Percentiles rank a stretch among this genome's conserved stretches.
Evolutionary conservation across 306 rosid species (phyloP).

Genomic region (Citrullus colocynthis): DNA sequence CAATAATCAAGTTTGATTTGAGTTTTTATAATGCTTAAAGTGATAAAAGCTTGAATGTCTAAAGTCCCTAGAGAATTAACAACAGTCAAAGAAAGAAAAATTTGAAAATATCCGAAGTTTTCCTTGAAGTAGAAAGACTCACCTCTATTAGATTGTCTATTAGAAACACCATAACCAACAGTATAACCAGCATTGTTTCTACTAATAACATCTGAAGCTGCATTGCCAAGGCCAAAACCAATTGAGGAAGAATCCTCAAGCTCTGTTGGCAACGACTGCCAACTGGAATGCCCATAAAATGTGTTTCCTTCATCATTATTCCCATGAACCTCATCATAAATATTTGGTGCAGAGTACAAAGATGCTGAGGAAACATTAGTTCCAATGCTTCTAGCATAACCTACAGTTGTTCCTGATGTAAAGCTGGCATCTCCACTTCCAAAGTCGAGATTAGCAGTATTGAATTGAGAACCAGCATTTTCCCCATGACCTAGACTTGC

Average conservation of each 20-base stretch:
- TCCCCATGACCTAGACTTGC: not conserved
- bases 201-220: conserved; percentile 59
- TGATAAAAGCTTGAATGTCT: not conserved
- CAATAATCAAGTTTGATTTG: not conserved
- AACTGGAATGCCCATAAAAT: conserved; percentile 33
- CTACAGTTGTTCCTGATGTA: conserved; percentile 2
- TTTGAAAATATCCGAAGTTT: not conserved
- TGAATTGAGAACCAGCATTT: not conserved
- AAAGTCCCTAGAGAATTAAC: not conserved
- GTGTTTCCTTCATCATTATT: conserved; percentile 22
- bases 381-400: conserved; percentile 12
- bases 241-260: conserved; percentile 47
- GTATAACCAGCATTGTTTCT: conserved; percentile 48
- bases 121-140: not conserved
- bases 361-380: conserved; percentile 10
- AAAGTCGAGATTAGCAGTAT: not conserved
- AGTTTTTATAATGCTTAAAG: not conserved
- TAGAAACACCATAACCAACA: conserved; percentile 29
- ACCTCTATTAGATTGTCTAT: conserved; percentile 74
- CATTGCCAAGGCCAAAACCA: conserved; percentile 54
- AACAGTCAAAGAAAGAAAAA: not conserved
- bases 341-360: conserved; percentile 10
- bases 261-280: conserved; percentile 52
- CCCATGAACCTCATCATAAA: conserved; percentile 9
- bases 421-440: not conserved